Evolutionary conservation across 345 rosid genomes (phyloP), one percentile per base, ranked within the genome.

Genomic region (Hibiscus tridactylites): DNA sequence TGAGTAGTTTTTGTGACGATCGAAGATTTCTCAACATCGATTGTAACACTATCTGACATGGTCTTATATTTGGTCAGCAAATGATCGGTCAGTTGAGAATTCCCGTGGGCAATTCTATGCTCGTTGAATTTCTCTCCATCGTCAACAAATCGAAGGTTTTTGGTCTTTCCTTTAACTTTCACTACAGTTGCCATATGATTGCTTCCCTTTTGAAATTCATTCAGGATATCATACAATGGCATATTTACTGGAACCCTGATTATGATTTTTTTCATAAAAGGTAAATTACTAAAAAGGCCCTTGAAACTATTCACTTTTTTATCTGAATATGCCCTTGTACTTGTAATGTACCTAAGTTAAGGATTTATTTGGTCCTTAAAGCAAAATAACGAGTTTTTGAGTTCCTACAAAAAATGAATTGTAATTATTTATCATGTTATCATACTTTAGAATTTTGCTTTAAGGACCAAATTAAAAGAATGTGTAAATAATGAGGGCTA

Each of bases 121-220:
- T 71, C 82, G 42, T 80, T 80, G 13, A 72, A 35, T 74, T 73
- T 79, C 71, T 83, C 82, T 53, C 78, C 80, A 39, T 61, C 71
- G 31, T 76, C 74, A 28, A 68, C 24, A 12, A 60, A 56, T 60
- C 78, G 86, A 29, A n/a, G 60, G 33, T 35, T 53, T 73, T 83
- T 81, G 69, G 72, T 71, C 66, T 69, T 83, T 56, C 71, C 85
- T 80, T 83, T 88, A 37, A 84, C 83, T 78, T 79, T 83, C 68
- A 88, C 92, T 42, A 88, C 96, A 50, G 96, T 90, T 52, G 96
- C 96, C 96, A 91, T 87, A 76, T 91, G 96, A 79, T 91, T 88
- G 80, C 90, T 91, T 70, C 96, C 96, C 81, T 88, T 87, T 79
- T 88, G 96, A 82, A 91, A 91, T 79, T 91, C 91, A 5, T 91